A percentile compares a stretch with the other conserved stretches of the same genome.
These are phyloP conservation scores for Russula dissimulans DNA, from an alignment of 768 basidiomycete genomes.

Conservation along the genomic window DNA sequence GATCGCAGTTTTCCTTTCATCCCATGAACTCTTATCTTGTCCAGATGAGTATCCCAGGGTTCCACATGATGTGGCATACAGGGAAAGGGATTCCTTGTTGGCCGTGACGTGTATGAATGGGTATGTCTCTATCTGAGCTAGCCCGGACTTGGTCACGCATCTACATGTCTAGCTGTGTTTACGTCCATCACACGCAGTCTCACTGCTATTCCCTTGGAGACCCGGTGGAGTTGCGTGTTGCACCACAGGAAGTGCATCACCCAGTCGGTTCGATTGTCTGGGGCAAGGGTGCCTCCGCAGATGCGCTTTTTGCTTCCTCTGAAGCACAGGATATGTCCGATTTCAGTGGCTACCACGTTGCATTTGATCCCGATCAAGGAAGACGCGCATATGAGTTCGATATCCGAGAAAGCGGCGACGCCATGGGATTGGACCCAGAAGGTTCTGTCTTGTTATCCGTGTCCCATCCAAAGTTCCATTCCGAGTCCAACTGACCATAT, in stretches of 20 bases:
- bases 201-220: background rate
- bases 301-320: conserved; percentile 18
- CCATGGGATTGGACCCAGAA: conserved; percentile 14
- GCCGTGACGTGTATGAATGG: conserved; percentile 15
- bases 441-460: background rate
- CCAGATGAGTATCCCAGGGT: conserved; percentile 11
- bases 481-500: background rate
- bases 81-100: conserved; percentile 9
- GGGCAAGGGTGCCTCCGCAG: conserved; percentile 7
- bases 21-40: background rate
- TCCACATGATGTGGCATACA: conserved; percentile 10
- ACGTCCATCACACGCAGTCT: conserved; percentile 1
- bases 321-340: conserved; percentile 9
- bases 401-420: conserved; percentile 16
- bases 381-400: background rate
- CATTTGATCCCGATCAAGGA: conserved; percentile 11
- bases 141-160: background rate
- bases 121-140: background rate
- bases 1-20: background rate
- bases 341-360: conserved; percentile 9
- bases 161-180: background rate
- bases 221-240: conserved; percentile 3
- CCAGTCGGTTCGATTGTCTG: conserved; percentile 14
- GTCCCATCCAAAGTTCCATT: background rate
- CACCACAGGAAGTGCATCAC: conserved; percentile 6